Evolutionary conservation across 2,329 filamentous ascomycete genomes (phyloP), one percentile per base, ranked within the genome.

Genomic region (Aspergillus intermedius): DNA sequence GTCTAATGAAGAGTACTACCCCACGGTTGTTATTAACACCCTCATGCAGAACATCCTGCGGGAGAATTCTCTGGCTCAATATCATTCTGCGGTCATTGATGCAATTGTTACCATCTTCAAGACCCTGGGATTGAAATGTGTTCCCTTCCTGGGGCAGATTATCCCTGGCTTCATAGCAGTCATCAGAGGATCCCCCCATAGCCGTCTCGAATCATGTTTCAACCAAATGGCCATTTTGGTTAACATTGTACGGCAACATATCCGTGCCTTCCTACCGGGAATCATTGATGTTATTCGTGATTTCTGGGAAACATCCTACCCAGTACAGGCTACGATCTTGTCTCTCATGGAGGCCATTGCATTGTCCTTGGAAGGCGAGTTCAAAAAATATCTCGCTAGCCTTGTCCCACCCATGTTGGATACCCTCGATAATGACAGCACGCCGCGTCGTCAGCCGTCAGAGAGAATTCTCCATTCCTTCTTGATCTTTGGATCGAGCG

Each of bases 61-160:
- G 61, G 93, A 98, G 58, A 83, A 84, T 22, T 97, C 93, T 0
- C 76, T 98, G 4, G 82, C 86, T 10, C 88, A 94, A 61, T 91
- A 95, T 60, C 93, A 98, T 62, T 91, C 90, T 3, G 83, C 86
- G 9, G 91, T 97, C 12, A 93, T 98, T 45, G 93, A 97, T 66
- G 93, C 93, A 5, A 94, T 98, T 60, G 97, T 98, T 84, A 95
- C 89, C 59, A 98, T 98, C 50, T 98, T 98, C 72, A 88, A 93
- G 59, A 98, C 94, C 0, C 79, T 98, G 52, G 93, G 93, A 2
- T 74, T 98, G 59, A 95, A 97, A 66, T 98, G 93, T 65, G 91
- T 98, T 8, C 87, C 89, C 0, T 98, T 97, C 68, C 80, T 98
- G 1, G 87, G 88, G 52, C 86, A 93, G 52, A 96, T 98, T 52